Conservation (phyloP, 2,329 filamentous ascomycete species). For the Pseudogymnoascus destructans region DNA sequence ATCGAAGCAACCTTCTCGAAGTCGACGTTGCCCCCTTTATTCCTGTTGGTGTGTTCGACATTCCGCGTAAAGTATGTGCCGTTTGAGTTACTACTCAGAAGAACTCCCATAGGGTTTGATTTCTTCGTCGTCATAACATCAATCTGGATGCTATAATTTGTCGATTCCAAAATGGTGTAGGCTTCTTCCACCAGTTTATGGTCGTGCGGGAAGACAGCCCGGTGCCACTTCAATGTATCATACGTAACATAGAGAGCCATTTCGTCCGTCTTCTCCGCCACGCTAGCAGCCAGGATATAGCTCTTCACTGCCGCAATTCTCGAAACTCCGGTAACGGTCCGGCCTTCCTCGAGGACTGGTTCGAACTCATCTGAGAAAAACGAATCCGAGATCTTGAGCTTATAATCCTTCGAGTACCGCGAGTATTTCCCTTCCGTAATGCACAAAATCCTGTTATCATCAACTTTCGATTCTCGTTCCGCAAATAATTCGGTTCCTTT, state of each 20-base stretch:
- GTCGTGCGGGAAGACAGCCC: slow-evolving; percentile 73
- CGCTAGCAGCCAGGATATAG: slow-evolving; percentile 72
- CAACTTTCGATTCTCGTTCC: slow-evolving; percentile 49
- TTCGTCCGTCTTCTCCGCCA: slow-evolving; percentile 69
- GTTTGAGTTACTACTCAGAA: slow-evolving; percentile 95
- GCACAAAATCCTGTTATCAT: slow-evolving; percentile 65
- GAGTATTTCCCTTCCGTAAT: slow-evolving; percentile 63
- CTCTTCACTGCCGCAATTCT: slow-evolving; percentile 76
- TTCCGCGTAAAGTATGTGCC: slow-evolving; percentile 93
- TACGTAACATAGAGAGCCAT: slow-evolving; percentile 83
- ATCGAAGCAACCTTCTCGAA: slow-evolving; percentile 90
- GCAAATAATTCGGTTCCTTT: slow-evolving; percentile 62
- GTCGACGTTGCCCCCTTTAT: slow-evolving; percentile 63
- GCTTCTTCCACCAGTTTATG: slow-evolving; percentile 72
- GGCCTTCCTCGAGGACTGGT: slow-evolving; percentile 60
- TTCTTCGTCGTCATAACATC: slow-evolving; percentile 66
- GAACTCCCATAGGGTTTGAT: slow-evolving; percentile 62
- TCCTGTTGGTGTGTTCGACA: slow-evolving; percentile 82
- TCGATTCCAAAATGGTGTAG: slow-evolving; percentile 90
- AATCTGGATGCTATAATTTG: slow-evolving; percentile 94
- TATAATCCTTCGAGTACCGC: slow-evolving; percentile 58
- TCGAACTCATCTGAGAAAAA: slow-evolving; percentile 67
- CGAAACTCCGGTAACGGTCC: slow-evolving; percentile 65
- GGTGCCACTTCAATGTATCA: slow-evolving; percentile 77
- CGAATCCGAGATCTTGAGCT: slow-evolving; percentile 67